Percentiles rank a stretch among this genome's conserved stretches.
phyloP scores from a whole-genome alignment of 2,329 filamentous ascomycete genomes.

The Calonectria pauciramosa region DNA sequence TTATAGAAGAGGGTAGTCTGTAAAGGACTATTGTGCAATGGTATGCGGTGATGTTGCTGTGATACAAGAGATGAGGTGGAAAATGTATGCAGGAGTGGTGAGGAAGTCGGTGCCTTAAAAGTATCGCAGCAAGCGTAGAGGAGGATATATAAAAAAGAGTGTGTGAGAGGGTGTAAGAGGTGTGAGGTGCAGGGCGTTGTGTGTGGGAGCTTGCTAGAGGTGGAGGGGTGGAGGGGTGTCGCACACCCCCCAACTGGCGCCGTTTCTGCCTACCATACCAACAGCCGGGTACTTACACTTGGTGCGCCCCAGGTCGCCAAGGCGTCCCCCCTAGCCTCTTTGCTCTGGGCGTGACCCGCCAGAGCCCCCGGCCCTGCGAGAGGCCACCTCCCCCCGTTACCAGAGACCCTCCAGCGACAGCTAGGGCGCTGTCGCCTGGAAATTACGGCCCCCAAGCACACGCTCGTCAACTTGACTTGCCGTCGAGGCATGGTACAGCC shows the following conservation, averaged over 20 bases:
- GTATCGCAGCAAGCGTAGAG: conserved; percentile 29
- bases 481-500: conserved; percentile 2
- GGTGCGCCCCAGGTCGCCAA: conserved; percentile 20
- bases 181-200: conserved; percentile 15
- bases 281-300: conserved; percentile 9
- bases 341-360: neutral
- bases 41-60: conserved; percentile 15
- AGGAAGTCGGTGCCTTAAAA: conserved; percentile 40
- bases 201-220: conserved; percentile 14
- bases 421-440: conserved; percentile 8
- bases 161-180: conserved; percentile 9
- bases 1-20: conserved; percentile 36
- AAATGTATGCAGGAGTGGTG: conserved; percentile 31
- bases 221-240: conserved; percentile 10
- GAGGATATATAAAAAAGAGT: conserved; percentile 40
- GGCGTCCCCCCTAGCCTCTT: conserved; percentile 12
- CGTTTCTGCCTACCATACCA: conserved; percentile 45
- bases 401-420: neutral
- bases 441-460: conserved; percentile 20
- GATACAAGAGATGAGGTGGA: conserved; percentile 31
- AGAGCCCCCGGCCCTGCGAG: conserved; percentile 1
- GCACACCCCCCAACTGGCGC: conserved; percentile 6
- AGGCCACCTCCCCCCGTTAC: neutral
- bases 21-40: conserved; percentile 4
- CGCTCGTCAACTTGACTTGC: conserved; percentile 14